phyloP scores from a whole-genome alignment of 1,284 basidiomycete species.

The Sporisorium scitamineum region DNA sequence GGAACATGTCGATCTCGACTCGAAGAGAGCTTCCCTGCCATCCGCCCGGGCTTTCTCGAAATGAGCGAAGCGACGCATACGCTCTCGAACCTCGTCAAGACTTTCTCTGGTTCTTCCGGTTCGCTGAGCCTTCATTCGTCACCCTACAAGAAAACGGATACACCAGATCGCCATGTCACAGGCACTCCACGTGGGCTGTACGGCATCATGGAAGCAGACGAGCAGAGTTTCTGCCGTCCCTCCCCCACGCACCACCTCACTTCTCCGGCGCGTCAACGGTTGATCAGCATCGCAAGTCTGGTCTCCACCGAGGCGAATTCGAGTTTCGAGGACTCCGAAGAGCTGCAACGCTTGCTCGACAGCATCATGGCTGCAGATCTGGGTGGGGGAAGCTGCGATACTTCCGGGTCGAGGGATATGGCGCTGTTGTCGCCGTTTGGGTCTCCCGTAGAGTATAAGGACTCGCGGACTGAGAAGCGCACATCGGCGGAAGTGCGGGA shows the following conservation, averaged over 20 bases:
- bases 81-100: slow-evolving; percentile 31
- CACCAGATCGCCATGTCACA: slow-evolving; percentile 2
- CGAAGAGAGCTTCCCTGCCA: slow-evolving; percentile 8
- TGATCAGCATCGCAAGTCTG: slow-evolving; percentile 30
- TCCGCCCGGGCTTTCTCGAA: slow-evolving; percentile 38
- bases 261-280: background rate
- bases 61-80: slow-evolving; percentile 38
- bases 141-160: slow-evolving; percentile 15
- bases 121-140: slow-evolving; percentile 26
- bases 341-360: slow-evolving; percentile 43
- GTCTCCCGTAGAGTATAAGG: slow-evolving; percentile 16
- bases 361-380: slow-evolving; percentile 46
- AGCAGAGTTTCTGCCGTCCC: background rate
- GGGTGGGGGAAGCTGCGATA: slow-evolving; percentile 18
- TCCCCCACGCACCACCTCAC: slow-evolving; percentile 1
- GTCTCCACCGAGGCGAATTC: slow-evolving; percentile 49
- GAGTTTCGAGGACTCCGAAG: slow-evolving; percentile 46
- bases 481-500: background rate
- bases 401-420: slow-evolving; percentile 18
- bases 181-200: slow-evolving; percentile 17
- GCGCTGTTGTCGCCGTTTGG: slow-evolving; percentile 43
- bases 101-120: slow-evolving; percentile 22
- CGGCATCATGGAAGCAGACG: slow-evolving; percentile 32
- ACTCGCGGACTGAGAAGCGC: slow-evolving; percentile 7
- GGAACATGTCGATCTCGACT: slow-evolving; percentile 5